Evolutionary conservation across 2,329 filamentous ascomycete genomes (phyloP), one percentile per base, ranked within the genome.

Genomic region (Metarhizium brunneum): DNA sequence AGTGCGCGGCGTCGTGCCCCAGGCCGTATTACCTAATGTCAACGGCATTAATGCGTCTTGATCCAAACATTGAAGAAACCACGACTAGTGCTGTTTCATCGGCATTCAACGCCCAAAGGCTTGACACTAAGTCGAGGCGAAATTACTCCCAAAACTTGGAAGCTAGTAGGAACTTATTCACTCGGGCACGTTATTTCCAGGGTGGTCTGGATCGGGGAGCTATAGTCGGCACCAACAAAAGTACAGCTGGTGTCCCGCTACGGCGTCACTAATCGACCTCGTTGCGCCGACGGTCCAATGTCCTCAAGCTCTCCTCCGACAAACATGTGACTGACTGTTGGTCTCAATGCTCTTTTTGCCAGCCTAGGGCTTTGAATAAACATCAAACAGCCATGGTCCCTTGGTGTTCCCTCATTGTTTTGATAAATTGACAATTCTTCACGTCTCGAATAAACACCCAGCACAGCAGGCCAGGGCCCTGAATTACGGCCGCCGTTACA

Each of bases 291-390:
- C 51, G 20, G 40, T 30, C 38, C 42, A 53, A 52, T 43, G 45
- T 8, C 10, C 20, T 7, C 47, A 3, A 16, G 30, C 14, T 18
- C 38, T 16, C 20, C 25, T 18, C 45, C 35, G 13, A 54, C 35
- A 54, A 53, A 43, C 42, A 53, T 53, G 51, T 47, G 52, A 53
- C 52, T 47, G 52, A 47, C 8, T 3, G 11, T 14, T 16, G 6
- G 11, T n/a, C 16, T 43, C n/a, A 4, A 43, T n/a, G 16, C 35
- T 18, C n/a, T 32, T 20, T 20, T 30, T 36, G 30, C 36, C 47
- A 14, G 47, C 30, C 14, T 4, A 40, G 25, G 40, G 6, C 35
- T 40, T 20, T 6, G 16, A 45, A 45, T 20, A 30, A 16, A 30
- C 45, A 30, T n/a, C 45, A 18, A 30, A 5, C 45, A n/a, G 25